A percentile compares a stretch with the other conserved stretches of the same genome.
Evolutionary conservation across 1,284 basidiomycete genomes (phyloP).

Genomic region (Puccinia polysora): DNA sequence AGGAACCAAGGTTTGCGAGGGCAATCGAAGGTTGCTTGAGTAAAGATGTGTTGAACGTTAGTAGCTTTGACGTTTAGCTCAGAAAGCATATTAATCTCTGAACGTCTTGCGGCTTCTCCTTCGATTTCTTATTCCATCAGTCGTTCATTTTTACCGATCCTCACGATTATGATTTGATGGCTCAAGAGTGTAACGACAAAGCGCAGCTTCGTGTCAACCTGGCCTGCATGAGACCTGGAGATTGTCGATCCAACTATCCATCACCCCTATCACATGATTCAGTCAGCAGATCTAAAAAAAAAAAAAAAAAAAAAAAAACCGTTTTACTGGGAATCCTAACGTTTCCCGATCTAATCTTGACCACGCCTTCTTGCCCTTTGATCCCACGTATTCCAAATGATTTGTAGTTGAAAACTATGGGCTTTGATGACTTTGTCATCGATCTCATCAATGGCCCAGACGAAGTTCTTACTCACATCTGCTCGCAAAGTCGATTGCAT

Average conservation of each 20-base stretch:
- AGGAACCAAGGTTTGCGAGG: conserved; percentile 3
- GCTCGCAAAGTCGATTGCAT: conserved; percentile 20
- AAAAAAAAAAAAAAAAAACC: too few species aligned
- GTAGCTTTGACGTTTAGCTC: neutral
- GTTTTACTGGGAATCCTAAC: too few species aligned
- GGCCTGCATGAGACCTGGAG: conserved; percentile 31
- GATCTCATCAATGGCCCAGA: conserved; percentile 41
- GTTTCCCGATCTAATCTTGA: too few species aligned
- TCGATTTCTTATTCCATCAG: neutral
- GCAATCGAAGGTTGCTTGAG: conserved; percentile 32
- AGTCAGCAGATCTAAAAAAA: conserved; percentile 2
- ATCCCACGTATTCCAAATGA: neutral
- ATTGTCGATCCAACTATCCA: conserved; percentile 18
- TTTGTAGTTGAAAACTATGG: conserved; percentile 19
- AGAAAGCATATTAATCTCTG: neutral
- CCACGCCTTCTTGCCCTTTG: too few species aligned
- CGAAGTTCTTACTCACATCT: conserved; percentile 33
- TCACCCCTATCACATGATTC: conserved; percentile 8
- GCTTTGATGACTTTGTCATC: conserved; percentile 36
- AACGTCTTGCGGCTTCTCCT: neutral
- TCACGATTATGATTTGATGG: conserved; percentile 40
- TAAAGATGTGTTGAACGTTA: conserved; percentile 31
- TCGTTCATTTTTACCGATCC: conserved; percentile 39
- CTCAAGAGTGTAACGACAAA: conserved; percentile 28
- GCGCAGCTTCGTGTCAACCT: conserved; percentile 33